A percentile compares a stretch with the other conserved stretches of the same genome.
Conservation (phyloP, 169 alveolate species). For the Cryptosporidium meleagridis region DNA sequence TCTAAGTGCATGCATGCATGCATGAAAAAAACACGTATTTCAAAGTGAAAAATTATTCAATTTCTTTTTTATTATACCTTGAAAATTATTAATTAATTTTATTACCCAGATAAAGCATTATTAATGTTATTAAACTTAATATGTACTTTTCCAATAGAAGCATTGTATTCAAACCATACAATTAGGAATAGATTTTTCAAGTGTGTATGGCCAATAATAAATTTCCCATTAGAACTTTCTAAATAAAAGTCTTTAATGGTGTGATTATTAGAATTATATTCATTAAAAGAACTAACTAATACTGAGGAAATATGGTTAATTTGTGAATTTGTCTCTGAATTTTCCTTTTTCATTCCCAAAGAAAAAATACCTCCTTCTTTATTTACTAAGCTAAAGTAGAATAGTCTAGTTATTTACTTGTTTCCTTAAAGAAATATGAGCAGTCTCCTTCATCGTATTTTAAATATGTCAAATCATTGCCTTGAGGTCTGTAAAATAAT, state of each 20-base stretch:
- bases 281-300: slow-evolving; percentile 33
- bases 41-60: too few species aligned
- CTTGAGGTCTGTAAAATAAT: background rate
- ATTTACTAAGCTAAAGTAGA: slow-evolving; percentile 1
- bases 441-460: background rate
- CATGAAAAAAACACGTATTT: too few species aligned
- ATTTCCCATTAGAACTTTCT: slow-evolving; percentile 54
- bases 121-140: slow-evolving; percentile 4
- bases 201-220: slow-evolving; percentile 19
- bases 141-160: slow-evolving; percentile 52
- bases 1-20: too few species aligned
- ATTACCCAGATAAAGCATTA: slow-evolving; percentile 4
- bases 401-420: background rate
- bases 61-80: too few species aligned
- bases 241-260: slow-evolving; percentile 19
- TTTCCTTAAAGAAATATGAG: background rate
- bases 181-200: slow-evolving; percentile 9
- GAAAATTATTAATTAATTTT: background rate
- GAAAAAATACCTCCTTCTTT: slow-evolving; percentile 61
- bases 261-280: slow-evolving; percentile 21
- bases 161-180: slow-evolving; percentile 43
- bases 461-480: too few species aligned
- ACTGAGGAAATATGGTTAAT: slow-evolving; percentile 21
- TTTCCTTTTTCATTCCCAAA: slow-evolving; percentile 6
- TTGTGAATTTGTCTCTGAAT: background rate